A percentile compares a stretch with the other conserved stretches of the same genome.
These are phyloP conservation scores for Colletotrichum endophyticum DNA, from an alignment of 2,329 filamentous ascomycete species.

Conservation along the genomic window DNA sequence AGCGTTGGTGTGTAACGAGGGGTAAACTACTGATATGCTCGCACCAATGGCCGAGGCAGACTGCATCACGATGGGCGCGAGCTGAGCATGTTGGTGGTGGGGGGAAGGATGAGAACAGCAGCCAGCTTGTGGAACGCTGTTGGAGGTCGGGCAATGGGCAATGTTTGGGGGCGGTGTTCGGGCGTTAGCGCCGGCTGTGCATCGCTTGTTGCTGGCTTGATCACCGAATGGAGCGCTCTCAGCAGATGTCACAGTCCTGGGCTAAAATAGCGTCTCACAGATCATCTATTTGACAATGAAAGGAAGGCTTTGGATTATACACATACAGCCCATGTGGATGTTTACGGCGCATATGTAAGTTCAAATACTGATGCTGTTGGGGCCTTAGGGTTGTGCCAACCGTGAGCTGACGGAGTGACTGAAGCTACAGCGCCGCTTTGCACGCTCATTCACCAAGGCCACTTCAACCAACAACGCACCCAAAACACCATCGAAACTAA, in stretches of 20 bases:
- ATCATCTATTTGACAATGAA: not conserved
- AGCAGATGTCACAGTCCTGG: not conserved
- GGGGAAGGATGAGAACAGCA: not conserved
- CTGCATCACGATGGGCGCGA: constrained; percentile 3
- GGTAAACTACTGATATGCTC: not conserved
- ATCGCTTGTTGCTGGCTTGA: not conserved
- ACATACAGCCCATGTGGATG: not conserved
- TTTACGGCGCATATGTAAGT: not conserved
- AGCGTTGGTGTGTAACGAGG: not conserved
- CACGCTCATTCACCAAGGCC: not conserved
- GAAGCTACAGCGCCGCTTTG: not conserved
- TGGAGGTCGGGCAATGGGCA: not conserved
- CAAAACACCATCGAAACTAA: not conserved
- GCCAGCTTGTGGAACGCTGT: not conserved
- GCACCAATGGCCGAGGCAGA: constrained; percentile 10
- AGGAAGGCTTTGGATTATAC: not conserved
- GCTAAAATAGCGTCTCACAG: not conserved
- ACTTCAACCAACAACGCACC: not conserved
- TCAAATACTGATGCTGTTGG: not conserved
- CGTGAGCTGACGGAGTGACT: not conserved
- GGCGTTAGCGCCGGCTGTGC: not conserved
- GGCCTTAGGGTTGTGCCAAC: not conserved
- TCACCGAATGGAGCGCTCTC: not conserved
- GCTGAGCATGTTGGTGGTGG: not conserved
- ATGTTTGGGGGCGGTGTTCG: not conserved